Base-by-base conservation (phyloP, 2,329 filamentous ascomycete species). In the Pseudonectria foliicola region DNA sequence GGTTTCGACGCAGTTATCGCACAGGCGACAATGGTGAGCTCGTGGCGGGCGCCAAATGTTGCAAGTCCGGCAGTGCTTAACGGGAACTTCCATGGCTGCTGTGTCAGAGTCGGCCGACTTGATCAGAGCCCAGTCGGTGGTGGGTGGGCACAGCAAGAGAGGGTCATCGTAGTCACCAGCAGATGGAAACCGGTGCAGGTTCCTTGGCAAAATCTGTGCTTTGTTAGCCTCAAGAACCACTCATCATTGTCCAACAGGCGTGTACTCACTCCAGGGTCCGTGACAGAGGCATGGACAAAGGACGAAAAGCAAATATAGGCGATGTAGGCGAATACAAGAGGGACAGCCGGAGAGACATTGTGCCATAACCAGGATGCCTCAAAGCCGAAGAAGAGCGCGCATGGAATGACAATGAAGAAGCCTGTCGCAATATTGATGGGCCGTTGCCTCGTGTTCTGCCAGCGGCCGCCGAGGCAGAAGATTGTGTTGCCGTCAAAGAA, bases 11-110 rank as follows among this genome's bases (percentile, higher is more conserved):
- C 92, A 98, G 60, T 93, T 95, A 63, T 98, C 90, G 64, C 92
- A 98, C 18, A 95, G 75, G 38, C 92, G 85, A 63, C 92, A 98
- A 64, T 98, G 92, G 56, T 98, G 93, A 39, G 87, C 88, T 39
- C 92, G 85, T 18, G 90, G 89, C 25, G 92, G 92, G 3, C 92
- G 84, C 92, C 92, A 98, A 48, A 98, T 89, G 54, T 88, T 88
- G 69, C 92, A 98, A 13, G 89, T 94, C 57, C 89, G 90, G 74
- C 92, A 98, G 64, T 94, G 95, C 64, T 98, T 96, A 42, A 90
- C 89, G 0, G 92, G 92, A 2, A 98, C 89, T 58, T 98, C 92
- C 86, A 98, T 95, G 6, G 89, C 89, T 7, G 88, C 83, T 23
- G 85, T 83, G 8, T 77, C 68, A 27, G 69, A 78, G 40, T 81